Conservation (phyloP, 805 yeast genomes). For the Saccharomycopsis javanensis region DNA sequence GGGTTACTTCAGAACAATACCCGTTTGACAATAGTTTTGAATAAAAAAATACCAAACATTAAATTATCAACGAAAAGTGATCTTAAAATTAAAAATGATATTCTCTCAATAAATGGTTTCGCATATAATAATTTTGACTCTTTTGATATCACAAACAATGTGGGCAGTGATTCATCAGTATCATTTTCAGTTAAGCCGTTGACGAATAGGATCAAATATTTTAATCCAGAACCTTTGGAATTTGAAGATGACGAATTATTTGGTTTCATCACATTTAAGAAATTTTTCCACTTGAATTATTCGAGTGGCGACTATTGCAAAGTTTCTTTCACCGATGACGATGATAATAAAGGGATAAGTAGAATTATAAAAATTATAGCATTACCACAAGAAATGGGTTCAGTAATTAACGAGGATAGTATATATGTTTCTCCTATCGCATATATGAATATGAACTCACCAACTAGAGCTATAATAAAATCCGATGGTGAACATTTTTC, state of each 20-base stretch:
- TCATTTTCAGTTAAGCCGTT: slow-evolving; percentile 1
- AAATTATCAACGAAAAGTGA: slow-evolving; percentile 16
- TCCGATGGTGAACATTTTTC: background rate
- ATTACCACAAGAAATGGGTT: slow-evolving; percentile 50
- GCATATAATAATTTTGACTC: slow-evolving; percentile 1
- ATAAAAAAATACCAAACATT: slow-evolving; percentile 22
- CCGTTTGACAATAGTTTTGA: slow-evolving; percentile 39
- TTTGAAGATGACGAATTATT: slow-evolving; percentile 38
- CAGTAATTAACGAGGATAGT: slow-evolving; percentile 27
- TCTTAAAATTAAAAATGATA: background rate
- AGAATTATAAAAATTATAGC: slow-evolving; percentile 34
- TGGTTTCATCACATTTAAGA: slow-evolving; percentile 38
- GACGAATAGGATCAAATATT: background rate
- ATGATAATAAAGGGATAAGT: background rate
- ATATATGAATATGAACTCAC: slow-evolving; percentile 38
- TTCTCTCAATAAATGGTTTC: background rate
- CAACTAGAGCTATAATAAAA: background rate
- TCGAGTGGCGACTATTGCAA: slow-evolving; percentile 61
- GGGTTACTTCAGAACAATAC: slow-evolving; percentile 44
- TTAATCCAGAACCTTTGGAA: slow-evolving; percentile 13
- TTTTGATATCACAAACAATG: slow-evolving; percentile 20
- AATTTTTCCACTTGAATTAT: slow-evolving; percentile 47
- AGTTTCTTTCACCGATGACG: slow-evolving; percentile 20
- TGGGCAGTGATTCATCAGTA: background rate
- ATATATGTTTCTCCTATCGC: slow-evolving; percentile 58